Evolutionary conservation across 106 monocot genomes (phyloP).

Genomic region (Dactylorhiza incarnata): DNA sequence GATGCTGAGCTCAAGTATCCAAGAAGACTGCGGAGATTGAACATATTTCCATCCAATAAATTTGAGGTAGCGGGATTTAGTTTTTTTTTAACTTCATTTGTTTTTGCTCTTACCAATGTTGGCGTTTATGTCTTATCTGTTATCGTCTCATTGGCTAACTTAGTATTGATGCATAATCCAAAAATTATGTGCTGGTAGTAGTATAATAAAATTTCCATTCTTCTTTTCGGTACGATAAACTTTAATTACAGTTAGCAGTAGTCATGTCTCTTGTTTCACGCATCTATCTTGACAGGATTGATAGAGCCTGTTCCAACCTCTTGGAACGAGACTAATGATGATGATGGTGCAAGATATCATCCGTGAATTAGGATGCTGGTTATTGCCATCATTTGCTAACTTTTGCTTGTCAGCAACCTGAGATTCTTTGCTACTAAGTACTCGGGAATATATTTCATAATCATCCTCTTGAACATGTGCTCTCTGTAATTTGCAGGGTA

Average conservation of each 20-base stretch:
- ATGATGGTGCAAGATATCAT: background rate
- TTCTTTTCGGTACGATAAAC: background rate
- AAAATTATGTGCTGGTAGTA: background rate
- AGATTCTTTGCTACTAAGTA: background rate
- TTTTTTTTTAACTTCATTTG: background rate
- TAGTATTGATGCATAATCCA: background rate
- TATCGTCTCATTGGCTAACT: background rate
- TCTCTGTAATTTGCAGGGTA: conserved; percentile 39
- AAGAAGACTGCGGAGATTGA: conserved; percentile 61
- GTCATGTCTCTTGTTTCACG: background rate
- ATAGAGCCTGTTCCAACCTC: background rate
- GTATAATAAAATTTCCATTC: background rate
- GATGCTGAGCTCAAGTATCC: conserved; percentile 71
- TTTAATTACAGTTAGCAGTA: background rate
- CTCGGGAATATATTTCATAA: background rate
- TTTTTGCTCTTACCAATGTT: background rate
- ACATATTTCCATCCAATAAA: conserved; percentile 84
- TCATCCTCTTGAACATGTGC: background rate
- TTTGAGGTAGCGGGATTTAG: conserved; percentile 44
- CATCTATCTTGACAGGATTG: background rate
- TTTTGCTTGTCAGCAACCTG: background rate
- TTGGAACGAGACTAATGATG: background rate
- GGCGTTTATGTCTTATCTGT: background rate
- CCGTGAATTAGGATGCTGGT: background rate
- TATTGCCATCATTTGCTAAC: background rate